Evolutionary conservation across 139 green algal genomes (phyloP), one percentile per base, ranked within the genome.

Genomic region (Picochlorum sp.): DNA sequence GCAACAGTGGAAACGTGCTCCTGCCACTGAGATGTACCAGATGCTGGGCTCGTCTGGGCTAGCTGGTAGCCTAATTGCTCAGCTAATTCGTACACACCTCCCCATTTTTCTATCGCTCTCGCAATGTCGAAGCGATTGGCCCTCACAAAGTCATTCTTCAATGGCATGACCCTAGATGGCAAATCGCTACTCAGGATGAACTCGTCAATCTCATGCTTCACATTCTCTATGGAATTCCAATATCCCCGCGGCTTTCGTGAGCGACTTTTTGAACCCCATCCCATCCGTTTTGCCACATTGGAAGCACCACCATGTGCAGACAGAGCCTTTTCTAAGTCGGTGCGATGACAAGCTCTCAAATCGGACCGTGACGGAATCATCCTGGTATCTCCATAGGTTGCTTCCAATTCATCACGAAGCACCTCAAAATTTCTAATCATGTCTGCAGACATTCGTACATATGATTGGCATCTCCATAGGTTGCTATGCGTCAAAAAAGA

Each of bases 261-360:
- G 28, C 68, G 79, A 62, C 58, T 41, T 49, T 60, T 45, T 51
- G 68, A 65, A 37, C 62, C 23, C 81, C 81, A 85, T 8, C 81
- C 79, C 14, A 85, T 69, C 30, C 45, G 37, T n/a, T 69, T 45
- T 3, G 70, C 69, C 11, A 86, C 81, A n/a, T 20, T 50, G 4
- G 23, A 28, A 18, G 52, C 47, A 38, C 78, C 78, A 15, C 81
- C 81, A 66, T 86, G 81, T 1, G 68, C 63, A 4, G 55, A 54
- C 13, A 88, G 79, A 3, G 81, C 81, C 34, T 80, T 79, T 47
- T 81, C 74, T 15, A 83, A 41, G 24, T 85, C 69, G 15, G 69
- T 67, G 51, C 66, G 57, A 28, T 63, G 55, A 61, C 73, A 71
- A 32, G 60, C 62, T 0, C 76, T 62, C 47, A 86, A 60, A 8